Conservation (phyloP, 768 basidiomycete genomes). For the Podaxis sp. region DNA sequence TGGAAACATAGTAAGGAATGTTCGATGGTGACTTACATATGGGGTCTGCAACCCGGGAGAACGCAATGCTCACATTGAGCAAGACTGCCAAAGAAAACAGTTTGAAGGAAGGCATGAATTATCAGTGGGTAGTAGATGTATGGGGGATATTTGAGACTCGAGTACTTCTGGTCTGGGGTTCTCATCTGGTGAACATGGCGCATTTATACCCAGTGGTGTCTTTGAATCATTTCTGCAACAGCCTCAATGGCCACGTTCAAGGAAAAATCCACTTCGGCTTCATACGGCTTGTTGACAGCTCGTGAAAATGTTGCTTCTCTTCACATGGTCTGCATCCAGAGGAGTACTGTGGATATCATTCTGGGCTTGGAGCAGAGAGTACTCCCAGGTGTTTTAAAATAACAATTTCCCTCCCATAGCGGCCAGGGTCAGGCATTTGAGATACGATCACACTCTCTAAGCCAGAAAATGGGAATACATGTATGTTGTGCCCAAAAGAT, state of each 20-base stretch:
- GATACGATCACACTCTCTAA: too few relatives aligned
- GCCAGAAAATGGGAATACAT: too few relatives aligned
- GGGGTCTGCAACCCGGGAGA: neutral
- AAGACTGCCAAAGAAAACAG: neutral
- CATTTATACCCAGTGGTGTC: neutral
- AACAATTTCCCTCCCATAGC: too few relatives aligned
- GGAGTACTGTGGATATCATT: neutral
- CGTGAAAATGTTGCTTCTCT: neutral
- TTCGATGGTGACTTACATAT: neutral
- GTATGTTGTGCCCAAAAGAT: too few relatives aligned
- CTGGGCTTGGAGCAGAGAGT: neutral
- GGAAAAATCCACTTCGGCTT: neutral
- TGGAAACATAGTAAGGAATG: neutral
- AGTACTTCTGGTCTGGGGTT: neutral
- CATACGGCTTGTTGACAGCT: neutral
- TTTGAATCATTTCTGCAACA: neutral
- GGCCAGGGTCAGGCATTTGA: too few relatives aligned
- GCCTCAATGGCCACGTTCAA: neutral
- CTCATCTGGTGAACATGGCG: too few relatives aligned
- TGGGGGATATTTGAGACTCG: neutral
- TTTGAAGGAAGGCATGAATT: conserved; percentile 1
- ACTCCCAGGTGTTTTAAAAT: too few relatives aligned
- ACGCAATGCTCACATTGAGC: neutral
- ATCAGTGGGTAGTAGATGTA: neutral
- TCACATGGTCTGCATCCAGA: neutral